Evolutionary conservation across 2,329 filamentous ascomycete species (phyloP).

Genomic region (Ascochyta viciae-villosae): DNA sequence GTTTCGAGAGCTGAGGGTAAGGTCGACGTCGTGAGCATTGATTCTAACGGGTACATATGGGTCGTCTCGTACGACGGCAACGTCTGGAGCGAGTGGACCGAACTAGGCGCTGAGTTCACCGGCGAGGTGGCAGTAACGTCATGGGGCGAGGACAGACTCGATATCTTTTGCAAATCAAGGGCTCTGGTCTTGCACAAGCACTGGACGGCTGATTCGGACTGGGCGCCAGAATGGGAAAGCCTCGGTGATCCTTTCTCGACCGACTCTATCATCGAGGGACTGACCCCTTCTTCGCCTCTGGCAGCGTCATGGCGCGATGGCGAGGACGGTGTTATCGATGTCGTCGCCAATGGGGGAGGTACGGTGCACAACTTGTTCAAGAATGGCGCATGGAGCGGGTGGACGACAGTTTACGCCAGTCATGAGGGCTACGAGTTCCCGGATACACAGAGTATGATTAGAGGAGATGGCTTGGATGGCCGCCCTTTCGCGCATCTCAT

Average conservation of each 20-base stretch:
- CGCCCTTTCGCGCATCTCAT: conserved; percentile 15
- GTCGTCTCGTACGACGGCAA: conserved; percentile 13
- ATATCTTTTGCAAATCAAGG: conserved; percentile 10
- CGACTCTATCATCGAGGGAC: neutral
- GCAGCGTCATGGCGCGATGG: conserved; percentile 4
- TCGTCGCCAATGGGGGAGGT: neutral
- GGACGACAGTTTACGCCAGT: conserved; percentile 8
- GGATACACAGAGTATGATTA: conserved; percentile 19
- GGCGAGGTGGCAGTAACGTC: conserved; percentile 15
- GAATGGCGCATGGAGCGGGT: conserved; percentile 16
- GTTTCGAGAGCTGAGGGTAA: conserved; percentile 3
- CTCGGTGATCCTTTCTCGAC: neutral
- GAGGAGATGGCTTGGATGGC: conserved; percentile 1
- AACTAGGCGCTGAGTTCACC: conserved; percentile 4
- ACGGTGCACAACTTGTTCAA: conserved; percentile 11
- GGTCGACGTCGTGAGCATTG: conserved; percentile 14
- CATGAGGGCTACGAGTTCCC: conserved; percentile 17
- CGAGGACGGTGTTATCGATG: conserved; percentile 12
- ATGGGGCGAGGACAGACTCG: conserved; percentile 18
- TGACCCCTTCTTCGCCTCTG: neutral
- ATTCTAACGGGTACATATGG: conserved; percentile 8
- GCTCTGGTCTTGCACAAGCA: neutral
- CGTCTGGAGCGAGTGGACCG: conserved; percentile 12
- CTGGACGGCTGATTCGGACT: conserved; percentile 1
- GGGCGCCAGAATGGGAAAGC: conserved; percentile 1